Evolutionary conservation across 257 asterid genomes (phyloP), one percentile per base, ranked within the genome.

Genomic region (Gentiana dahurica): DNA sequence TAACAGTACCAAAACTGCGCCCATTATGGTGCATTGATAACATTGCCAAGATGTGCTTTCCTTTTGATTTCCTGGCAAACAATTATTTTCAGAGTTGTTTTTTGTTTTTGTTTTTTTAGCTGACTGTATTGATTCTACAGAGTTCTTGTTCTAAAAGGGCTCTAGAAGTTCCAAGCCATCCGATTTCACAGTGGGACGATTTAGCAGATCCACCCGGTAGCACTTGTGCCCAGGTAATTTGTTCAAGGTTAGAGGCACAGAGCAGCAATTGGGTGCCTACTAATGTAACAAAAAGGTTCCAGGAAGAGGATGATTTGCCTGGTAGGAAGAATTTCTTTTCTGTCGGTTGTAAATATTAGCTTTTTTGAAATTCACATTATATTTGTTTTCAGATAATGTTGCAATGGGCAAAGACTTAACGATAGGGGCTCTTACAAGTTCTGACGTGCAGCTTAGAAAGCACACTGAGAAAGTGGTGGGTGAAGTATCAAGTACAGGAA

Each of bases 61-160:
- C 24, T 24, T 24, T 24, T 24, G 24, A 24, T 24, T 24, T 24
- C 24, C 24, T 24, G 24, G 24, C 24, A 24, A 24, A 24, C 24
- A 24, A 24, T 24, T 24, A 24, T 24, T 24, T 24, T 24, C 24
- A 24, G 24, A 24, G 24, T 24, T 24, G 24, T 24, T 24, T 15
- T 24, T 24, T 24, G 24, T 24, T 24, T 24, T 41, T 41, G 6
- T 5, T 41, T 41, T 10, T 5, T 5, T 59, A 8, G 24, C 48
- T 51, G 24, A 24, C 47, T 5, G 38, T 53, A 60, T 39, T 58
- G 56, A 61, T 34, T 36, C 41, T 37, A 50, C 75, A 68, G 83
- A 68, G 73, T 71, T 77, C 73, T 36, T 77, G 80, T 77, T 74
- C 80, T 50, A 77, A 74, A 62, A 65, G 70, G 64, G 72, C 68